phyloP scores from a whole-genome alignment of 2,329 filamentous ascomycete species.

The Sporothrix brasiliensis region DNA sequence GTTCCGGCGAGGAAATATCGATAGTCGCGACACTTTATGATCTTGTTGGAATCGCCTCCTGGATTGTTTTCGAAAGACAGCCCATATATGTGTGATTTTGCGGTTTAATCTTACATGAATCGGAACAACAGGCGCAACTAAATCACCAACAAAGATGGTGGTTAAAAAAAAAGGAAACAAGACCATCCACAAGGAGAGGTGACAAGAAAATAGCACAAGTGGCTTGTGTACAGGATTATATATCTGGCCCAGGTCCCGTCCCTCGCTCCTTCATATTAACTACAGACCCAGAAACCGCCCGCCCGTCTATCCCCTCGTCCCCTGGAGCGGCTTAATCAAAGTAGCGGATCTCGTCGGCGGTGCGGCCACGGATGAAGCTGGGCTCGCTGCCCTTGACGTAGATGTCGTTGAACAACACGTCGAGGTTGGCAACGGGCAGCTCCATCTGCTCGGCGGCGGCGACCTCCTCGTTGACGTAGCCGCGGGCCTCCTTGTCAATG shows the following conservation, averaged over 20 bases:
- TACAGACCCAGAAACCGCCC: not conserved
- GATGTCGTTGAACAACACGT: conserved; percentile 95
- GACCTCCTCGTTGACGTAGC: conserved; percentile 85
- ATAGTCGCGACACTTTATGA: not conserved
- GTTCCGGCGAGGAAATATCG: not conserved
- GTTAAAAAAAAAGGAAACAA: not conserved
- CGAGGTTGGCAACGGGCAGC: conserved; percentile 72
- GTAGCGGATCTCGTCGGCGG: conserved; percentile 92
- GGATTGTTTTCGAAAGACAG: conserved; percentile 9
- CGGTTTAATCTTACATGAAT: conserved; percentile 25
- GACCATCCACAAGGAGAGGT: conserved; percentile 6
- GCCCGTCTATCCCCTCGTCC: not conserved
- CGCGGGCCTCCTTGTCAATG: conserved; percentile 91
- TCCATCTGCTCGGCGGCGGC: conserved; percentile 87
- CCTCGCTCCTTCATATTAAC: not conserved
- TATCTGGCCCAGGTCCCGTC: not conserved
- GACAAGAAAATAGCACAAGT: conserved; percentile 21
- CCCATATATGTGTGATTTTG: not conserved
- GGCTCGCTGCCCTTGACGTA: conserved; percentile 89
- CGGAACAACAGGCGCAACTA: conserved; percentile 9
- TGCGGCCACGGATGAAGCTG: conserved; percentile 81
- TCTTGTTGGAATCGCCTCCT: not conserved
- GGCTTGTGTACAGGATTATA: conserved; percentile 22
- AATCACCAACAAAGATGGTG: not conserved
- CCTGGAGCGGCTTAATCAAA: conserved; percentile 55